A percentile compares a stretch with the other conserved stretches of the same genome.
Conservation (phyloP, 2,329 filamentous ascomycete genomes). For the Didymella arachidicola region DNA sequence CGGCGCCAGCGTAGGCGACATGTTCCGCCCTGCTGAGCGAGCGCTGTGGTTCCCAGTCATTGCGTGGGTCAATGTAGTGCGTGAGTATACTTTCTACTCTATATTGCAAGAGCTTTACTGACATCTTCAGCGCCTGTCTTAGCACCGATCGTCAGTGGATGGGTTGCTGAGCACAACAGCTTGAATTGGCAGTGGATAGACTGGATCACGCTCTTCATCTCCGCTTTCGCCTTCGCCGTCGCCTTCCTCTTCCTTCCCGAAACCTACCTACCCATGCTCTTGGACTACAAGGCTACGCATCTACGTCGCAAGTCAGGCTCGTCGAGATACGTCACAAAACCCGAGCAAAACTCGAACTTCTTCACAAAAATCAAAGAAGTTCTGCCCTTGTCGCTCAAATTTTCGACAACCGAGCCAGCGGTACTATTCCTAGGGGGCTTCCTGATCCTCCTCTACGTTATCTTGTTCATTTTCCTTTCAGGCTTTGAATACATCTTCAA, state of each 20-base stretch:
- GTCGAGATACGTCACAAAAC: conserved; percentile 50
- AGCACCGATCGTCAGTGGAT: conserved; percentile 15
- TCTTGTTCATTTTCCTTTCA: conserved; percentile 17
- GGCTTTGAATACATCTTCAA: conserved; percentile 23
- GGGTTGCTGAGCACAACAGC: not conserved
- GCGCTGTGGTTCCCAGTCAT: conserved; percentile 17
- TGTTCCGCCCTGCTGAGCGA: conserved; percentile 13
- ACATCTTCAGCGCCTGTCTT: conserved; percentile 14
- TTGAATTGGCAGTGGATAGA: conserved; percentile 16
- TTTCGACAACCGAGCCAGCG: conserved; percentile 5
- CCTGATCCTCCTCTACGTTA: conserved; percentile 14
- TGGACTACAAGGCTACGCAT: conserved; percentile 44
- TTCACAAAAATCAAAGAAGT: not conserved
- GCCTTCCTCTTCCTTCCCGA: conserved; percentile 55
- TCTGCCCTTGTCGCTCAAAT: not conserved
- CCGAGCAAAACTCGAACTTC: conserved; percentile 1
- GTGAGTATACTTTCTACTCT: conserved; percentile 1
- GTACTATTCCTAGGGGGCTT: conserved; percentile 9
- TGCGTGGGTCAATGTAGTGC: conserved; percentile 16
- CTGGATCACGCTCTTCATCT: conserved; percentile 18
- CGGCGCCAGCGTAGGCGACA: conserved; percentile 15
- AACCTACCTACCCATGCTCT: conserved; percentile 55
- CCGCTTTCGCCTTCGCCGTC: conserved; percentile 12
- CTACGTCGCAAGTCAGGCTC: conserved; percentile 44
- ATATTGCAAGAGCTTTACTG: not conserved